Base-by-base conservation (phyloP, 768 basidiomycete species). In the Chalciporus chontae region DNA sequence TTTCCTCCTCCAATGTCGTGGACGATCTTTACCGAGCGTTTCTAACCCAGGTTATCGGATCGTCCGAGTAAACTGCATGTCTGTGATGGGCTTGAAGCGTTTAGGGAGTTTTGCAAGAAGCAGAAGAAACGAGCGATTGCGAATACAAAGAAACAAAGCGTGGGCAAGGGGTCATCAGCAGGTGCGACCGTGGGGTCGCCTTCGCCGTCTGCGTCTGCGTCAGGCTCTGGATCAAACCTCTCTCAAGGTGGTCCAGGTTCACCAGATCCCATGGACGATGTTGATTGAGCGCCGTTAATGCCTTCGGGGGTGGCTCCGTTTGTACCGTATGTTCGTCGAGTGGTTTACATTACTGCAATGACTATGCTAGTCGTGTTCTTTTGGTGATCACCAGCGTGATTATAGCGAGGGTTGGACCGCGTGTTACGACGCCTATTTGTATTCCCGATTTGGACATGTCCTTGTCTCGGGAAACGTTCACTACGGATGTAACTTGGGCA, bases 11-110 rank as follows among this genome's bases (percentile, higher is more conserved):
- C 26, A 6, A 26, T 26, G 26, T 6, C 8, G 26, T 26, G 26
- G 26, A 26, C 26, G 26, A 26, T 26, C 3, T 26, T 26, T 8
- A 26, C 8, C 8, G 26, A 26, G 26, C 26, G 26, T 1, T 26
- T 6, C 4, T 5, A 1, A 26, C 8, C 26, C 45, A 85, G 84
- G 39, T 50, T 86, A 2, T 61, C 67, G 5, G 81, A 85, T 36
- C 74, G 78, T 24, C 77, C 78, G 1, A 78, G 74, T 47, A 86
- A 81, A 54, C 59, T 58, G 9, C 69, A 80, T 51, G 66, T 85
- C 23, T 58, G 66, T 8, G 82, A 83, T 5, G 83, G 75, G 1
- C 64, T 86, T 24, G 73, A 76, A 14, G 62, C 69, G 0, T 59
- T 85, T 3, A 69, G 69, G 13, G 57, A 69, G 0, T 84, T 85